Conservation (phyloP, 108 stramenopile genomes). For the Conticribra guillardii region DNA sequence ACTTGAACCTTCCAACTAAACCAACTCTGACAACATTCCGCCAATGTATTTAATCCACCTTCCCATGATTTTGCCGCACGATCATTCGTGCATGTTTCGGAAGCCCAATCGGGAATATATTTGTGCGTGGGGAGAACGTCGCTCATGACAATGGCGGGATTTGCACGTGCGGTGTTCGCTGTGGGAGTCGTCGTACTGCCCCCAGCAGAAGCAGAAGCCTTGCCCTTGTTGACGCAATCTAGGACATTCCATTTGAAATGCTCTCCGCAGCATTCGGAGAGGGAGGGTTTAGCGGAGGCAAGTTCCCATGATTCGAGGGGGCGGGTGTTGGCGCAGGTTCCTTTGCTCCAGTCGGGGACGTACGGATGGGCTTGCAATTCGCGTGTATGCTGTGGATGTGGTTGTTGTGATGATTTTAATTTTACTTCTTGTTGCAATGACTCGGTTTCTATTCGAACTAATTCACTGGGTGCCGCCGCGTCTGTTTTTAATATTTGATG, state of each 20-base stretch:
- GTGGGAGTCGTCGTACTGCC: not conserved
- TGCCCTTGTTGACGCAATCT: too few species aligned
- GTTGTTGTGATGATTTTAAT: too few species aligned
- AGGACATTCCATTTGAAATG: conserved; percentile 19
- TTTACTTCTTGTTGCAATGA: too few species aligned
- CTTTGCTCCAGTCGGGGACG: conserved; percentile 7
- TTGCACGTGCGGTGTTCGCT: not conserved
- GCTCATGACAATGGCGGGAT: not conserved
- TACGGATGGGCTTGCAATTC: not conserved
- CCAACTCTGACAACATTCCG: not conserved
- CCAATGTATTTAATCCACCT: not conserved
- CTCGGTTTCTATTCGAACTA: too few species aligned
- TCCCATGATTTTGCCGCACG: not conserved
- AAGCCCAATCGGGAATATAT: not conserved
- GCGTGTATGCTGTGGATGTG: not conserved
- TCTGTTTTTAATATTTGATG: too few species aligned
- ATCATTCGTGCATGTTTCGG: not conserved
- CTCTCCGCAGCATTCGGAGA: conserved; percentile 7
- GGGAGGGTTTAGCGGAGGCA: not conserved
- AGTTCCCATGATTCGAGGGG: conserved; percentile 12
- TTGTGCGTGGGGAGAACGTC: too few species aligned
- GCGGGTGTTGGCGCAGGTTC: conserved; percentile 12
- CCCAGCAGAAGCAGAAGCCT: too few species aligned
- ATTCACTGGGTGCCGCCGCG: too few species aligned
- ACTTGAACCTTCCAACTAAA: not conserved